Base-by-base conservation (phyloP, 2,329 filamentous ascomycete genomes). In the Atkinsonella texensis region DNA sequence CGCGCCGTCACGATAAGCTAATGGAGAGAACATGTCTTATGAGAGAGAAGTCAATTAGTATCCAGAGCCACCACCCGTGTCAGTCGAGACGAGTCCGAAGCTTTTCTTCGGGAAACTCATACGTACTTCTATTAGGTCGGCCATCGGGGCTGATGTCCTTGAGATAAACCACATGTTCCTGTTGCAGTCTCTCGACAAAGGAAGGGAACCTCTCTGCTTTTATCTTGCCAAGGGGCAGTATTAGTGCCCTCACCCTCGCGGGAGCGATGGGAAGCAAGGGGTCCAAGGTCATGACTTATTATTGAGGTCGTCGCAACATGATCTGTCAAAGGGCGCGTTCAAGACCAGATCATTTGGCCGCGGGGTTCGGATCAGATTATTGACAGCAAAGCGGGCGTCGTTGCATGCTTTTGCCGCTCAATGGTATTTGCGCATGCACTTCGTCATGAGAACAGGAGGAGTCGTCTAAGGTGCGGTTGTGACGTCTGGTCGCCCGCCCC, bases 11-110 rank as follows among this genome's bases (percentile, higher is more conserved):
- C 89, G 89, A 67, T 93, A 95, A 13, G 86, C 87, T 61, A 93
- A 73, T 41, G 91, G 91, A 53, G 89, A 95, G 70, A 97, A 96
- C 83, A 93, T 90, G 68, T 89, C 89, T 95, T 95, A 54, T 50
- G 44, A 50, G 35, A n/a, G 18, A 49, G 35, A 49, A 46, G 43
- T 23, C 20, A 38, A 54, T 65, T 55, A 65, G 57, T 52, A 40
- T 52, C 48, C 4, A 18, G 6, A 32, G 41, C 18, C 18, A 9
- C 10, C 11, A 49, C 1, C 10, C 28, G 46, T 13, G 9, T 7
- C 41, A 13, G 4, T 11, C 12, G 17, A 47, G 11, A 18, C 6
- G 18, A 12, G n/a, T 13, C 23, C 11, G 2, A 18, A n/a, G 8
- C 15, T 15, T 5, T 32, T 17, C 23, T 48, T 4, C 15, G 49